Evolutionary conservation across 2,329 filamentous ascomycete species (phyloP).

Genomic region (Pezicula radicicola): DNA sequence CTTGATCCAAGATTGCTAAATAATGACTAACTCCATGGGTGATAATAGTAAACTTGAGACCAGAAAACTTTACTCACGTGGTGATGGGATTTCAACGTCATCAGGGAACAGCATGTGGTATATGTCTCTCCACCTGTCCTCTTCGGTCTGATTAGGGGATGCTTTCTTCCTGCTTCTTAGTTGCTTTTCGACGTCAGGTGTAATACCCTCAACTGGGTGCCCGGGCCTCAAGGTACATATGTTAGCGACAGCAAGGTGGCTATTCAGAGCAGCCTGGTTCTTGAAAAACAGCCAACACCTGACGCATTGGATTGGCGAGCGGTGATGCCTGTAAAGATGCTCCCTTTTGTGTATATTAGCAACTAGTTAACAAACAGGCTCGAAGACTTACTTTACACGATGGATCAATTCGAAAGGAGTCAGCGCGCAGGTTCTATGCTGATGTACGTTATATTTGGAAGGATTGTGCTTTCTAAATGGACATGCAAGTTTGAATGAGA

Average conservation of each 20-base stretch:
- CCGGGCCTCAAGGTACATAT: slow-evolving; percentile 7
- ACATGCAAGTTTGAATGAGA: slow-evolving; percentile 9
- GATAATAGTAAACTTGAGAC: no score
- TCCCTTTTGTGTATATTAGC: slow-evolving; percentile 1
- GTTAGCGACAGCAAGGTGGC: slow-evolving; percentile 7
- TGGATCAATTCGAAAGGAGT: not conserved
- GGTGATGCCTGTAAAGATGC: slow-evolving; percentile 11
- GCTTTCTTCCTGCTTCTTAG: slow-evolving; percentile 13
- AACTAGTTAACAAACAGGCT: no score
- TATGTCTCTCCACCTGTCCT: slow-evolving; percentile 12
- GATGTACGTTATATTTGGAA: slow-evolving; percentile 10
- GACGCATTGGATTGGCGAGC: slow-evolving; percentile 10
- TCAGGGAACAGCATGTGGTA: slow-evolving; percentile 15
- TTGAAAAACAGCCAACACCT: slow-evolving; percentile 14
- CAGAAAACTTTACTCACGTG: slow-evolving; percentile 11
- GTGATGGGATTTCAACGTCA: slow-evolving; percentile 10
- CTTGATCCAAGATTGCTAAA: no score
- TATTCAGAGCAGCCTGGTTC: slow-evolving; percentile 7
- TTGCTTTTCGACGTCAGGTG: slow-evolving; percentile 5
- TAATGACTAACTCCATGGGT: no score
- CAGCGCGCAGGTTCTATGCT: not conserved
- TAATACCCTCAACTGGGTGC: slow-evolving; percentile 7
- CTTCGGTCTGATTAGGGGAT: slow-evolving; percentile 9
- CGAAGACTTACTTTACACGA: no score
- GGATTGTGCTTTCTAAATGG: slow-evolving; percentile 16